Evolutionary conservation across 2,329 filamentous ascomycete species (phyloP), one percentile per base, ranked within the genome.

Genomic region (Hymenoscyphus occultus): DNA sequence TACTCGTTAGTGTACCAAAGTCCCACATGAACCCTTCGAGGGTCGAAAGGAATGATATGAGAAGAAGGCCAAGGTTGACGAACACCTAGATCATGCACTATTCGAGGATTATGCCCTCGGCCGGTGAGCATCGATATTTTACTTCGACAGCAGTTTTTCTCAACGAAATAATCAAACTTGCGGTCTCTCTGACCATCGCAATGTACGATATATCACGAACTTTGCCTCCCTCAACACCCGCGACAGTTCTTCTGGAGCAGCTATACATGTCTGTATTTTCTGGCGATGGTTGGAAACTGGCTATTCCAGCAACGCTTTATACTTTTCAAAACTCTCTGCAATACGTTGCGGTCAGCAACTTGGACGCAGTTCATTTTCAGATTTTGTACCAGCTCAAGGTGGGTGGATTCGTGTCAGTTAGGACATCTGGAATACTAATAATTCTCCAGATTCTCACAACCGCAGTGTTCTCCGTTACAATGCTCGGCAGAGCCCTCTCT

Each of bases 101-200:
- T 78, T 97, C 93, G 39, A 87, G 93, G 70, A 88, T 96, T 67
- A 97, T 97, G 93, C 90, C 93, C n/a, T 84, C 88, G 10, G 82
- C 85, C 10, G 88, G 89, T 75, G 91, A 92, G 70, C 91, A 93
- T 74, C 89, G 93, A 76, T 98, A 97, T 78, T 92, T 95, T 72
- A 89, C 94, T 48, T 97, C 93, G 54, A 98, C 95, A 10, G 93
- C 94, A 56, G 92, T 99, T 63, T 92, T 98, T 76, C 83, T 98
- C 68, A 95, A 93, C 77, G 95, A 99, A 79, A 84, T 97, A 58
- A 85, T 97, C 72, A 98, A 98, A 78, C 84, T 98, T 40, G 86
- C 88, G 45, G 87, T 98, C 63, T 96, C 91, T 71, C 81, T 97
- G 54, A 92, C 91, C 5, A 89, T 97, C 76, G 90, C 92, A 57